phyloP scores from a whole-genome alignment of 495 filamentous ascomycete species.

The Aspergillus bridgeri region DNA sequence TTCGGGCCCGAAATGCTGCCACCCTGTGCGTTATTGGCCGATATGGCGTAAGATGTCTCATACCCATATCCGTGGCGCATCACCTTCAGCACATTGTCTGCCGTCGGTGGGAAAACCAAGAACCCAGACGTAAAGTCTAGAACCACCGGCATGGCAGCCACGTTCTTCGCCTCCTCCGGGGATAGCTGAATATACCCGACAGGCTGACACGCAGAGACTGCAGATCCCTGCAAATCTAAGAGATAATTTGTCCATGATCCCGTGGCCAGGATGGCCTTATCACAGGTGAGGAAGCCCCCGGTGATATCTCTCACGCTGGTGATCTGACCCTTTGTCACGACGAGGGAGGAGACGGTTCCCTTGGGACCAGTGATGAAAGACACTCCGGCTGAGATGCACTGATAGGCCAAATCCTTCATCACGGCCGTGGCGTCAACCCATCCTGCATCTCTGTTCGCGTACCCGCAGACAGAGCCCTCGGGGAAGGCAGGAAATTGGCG shows the following conservation, averaged over 20 bases:
- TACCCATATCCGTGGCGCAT: background rate
- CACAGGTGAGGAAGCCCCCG: background rate
- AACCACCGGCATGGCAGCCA: background rate
- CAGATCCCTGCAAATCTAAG: background rate
- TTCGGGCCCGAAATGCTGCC: background rate
- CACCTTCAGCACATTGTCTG: background rate
- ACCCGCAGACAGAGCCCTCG: background rate
- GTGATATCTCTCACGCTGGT: background rate
- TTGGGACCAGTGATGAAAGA: background rate
- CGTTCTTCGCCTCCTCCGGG: background rate
- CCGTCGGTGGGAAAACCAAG: background rate
- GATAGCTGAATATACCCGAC: background rate
- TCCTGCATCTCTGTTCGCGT: background rate
- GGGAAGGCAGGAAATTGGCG: background rate
- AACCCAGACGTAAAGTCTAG: background rate
- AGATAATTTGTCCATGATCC: background rate
- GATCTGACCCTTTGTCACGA: background rate
- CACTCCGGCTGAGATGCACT: background rate
- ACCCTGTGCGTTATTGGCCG: background rate
- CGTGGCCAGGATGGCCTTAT: background rate
- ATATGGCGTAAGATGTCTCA: background rate
- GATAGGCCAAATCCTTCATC: background rate
- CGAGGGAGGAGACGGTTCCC: background rate
- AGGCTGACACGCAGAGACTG: background rate
- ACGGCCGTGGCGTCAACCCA: background rate